These are phyloP conservation scores for Fusarium odoratissimum DNA, from an alignment of 2,329 filamentous ascomycete species.

Conservation along the genomic window DNA sequence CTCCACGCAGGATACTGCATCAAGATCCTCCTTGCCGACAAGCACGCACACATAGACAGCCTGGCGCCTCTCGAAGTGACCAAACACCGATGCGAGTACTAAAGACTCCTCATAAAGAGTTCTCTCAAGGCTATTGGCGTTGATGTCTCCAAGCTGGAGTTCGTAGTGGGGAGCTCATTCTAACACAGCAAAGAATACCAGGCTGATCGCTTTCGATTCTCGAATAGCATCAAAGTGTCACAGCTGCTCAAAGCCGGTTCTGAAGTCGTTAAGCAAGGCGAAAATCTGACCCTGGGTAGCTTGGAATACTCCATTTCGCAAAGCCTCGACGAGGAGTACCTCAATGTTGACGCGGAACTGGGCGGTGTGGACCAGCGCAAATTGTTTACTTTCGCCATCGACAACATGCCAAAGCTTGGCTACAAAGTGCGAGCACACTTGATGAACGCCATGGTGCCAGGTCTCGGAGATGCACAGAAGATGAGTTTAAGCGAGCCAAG, in stretches of 20 bases:
- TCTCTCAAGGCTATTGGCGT: not conserved
- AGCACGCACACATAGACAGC: not conserved
- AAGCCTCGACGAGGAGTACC: not conserved
- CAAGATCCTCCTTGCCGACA: not conserved
- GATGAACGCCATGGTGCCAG: not conserved
- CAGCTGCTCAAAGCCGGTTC: not conserved
- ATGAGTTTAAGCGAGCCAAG: constrained; percentile 2
- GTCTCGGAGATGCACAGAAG: not conserved
- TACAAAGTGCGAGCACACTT: not conserved
- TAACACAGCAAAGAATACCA: not conserved
- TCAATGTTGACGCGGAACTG: not conserved
- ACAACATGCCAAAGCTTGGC: not conserved
- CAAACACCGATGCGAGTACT: not conserved
- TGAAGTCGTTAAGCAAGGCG: not conserved
- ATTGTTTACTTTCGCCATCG: not conserved
- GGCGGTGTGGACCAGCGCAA: not conserved
- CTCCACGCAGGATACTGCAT: not conserved
- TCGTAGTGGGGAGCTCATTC: not conserved
- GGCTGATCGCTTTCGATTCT: accelerated
- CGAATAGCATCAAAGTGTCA: accelerated
- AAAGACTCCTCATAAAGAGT: not conserved
- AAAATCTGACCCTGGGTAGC: accelerated
- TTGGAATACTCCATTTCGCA: not conserved
- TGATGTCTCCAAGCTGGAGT: not conserved
- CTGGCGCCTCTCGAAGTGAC: accelerated